A percentile compares a stretch with the other conserved stretches of the same genome.
Conservation (phyloP, 129 eudicot genomes). For the Chrysanthemum lavandulifolium region DNA sequence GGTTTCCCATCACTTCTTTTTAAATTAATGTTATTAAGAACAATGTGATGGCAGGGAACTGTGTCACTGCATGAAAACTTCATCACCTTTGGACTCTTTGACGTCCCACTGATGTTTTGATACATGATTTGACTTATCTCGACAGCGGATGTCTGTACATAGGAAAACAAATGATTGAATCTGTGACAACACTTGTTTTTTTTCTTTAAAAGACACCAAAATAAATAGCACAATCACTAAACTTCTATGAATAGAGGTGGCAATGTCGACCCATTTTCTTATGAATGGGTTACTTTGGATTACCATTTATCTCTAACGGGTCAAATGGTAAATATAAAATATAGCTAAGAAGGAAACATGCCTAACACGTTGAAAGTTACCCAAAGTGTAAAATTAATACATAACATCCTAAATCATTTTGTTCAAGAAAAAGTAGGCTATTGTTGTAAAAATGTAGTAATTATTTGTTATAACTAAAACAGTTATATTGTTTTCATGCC, state of each 20-base stretch:
- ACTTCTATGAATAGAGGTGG: background rate
- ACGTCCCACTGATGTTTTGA: slow-evolving; percentile 74
- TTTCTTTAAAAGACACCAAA: background rate
- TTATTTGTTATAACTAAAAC: no score
- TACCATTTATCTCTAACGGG: no score
- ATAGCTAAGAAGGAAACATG: no score
- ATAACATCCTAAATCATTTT: background rate
- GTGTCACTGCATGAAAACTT: slow-evolving; percentile 84
- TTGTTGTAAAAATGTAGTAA: no score
- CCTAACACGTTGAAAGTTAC: no score
- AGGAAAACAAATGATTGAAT: slow-evolving; percentile 1
- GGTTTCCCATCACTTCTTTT: slow-evolving; percentile 52
- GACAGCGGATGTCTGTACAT: slow-evolving; percentile 73
- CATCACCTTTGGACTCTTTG: slow-evolving; percentile 67
- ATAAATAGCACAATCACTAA: no score
- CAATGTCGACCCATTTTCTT: no score
- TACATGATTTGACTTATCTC: slow-evolving; percentile 80
- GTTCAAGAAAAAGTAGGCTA: background rate
- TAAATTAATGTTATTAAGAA: slow-evolving; percentile 66
- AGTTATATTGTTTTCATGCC: no score
- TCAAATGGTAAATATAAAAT: background rate
- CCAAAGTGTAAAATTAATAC: background rate
- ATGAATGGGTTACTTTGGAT: no score
- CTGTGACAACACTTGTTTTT: background rate
- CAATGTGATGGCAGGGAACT: slow-evolving; percentile 75